Conservation (phyloP, 768 basidiomycete genomes). For the Dictyophora rubrovolvata region DNA sequence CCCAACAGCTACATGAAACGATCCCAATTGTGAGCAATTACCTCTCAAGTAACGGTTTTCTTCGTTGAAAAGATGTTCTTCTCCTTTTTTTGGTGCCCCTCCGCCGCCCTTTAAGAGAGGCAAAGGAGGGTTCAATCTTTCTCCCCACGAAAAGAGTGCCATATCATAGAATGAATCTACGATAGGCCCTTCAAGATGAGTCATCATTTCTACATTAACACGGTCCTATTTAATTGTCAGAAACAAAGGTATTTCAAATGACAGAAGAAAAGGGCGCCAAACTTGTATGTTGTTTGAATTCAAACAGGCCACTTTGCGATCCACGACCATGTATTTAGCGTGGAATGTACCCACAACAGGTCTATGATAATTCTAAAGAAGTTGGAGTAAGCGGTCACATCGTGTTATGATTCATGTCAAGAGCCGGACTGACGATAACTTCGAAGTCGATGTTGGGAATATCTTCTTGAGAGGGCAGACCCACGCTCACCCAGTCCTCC, state of each 20-base stretch:
- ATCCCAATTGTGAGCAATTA: neutral
- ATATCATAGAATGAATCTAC: slow-evolving; percentile 64
- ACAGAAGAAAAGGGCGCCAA: slow-evolving; percentile 22
- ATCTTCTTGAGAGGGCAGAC: slow-evolving; percentile 42
- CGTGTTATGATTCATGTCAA: slow-evolving; percentile 12
- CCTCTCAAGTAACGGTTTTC: slow-evolving; percentile 17
- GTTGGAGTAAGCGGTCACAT: neutral
- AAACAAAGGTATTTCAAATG: slow-evolving; percentile 22
- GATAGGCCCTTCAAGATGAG: slow-evolving; percentile 58
- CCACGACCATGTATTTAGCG: slow-evolving; percentile 59
- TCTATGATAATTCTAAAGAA: slow-evolving; percentile 22
- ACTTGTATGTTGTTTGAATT: slow-evolving; percentile 60
- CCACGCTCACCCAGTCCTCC: slow-evolving; percentile 38
- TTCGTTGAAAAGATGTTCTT: slow-evolving; percentile 33
- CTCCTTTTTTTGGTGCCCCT: slow-evolving; percentile 22
- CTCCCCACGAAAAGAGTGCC: slow-evolving; percentile 52
- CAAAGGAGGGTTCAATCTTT: slow-evolving; percentile 34
- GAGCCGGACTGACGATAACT: slow-evolving; percentile 48
- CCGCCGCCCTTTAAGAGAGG: slow-evolving; percentile 25
- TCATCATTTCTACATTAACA: slow-evolving; percentile 50
- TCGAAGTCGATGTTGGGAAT: slow-evolving; percentile 53
- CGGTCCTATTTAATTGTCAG: slow-evolving; percentile 22
- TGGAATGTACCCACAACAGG: slow-evolving; percentile 61
- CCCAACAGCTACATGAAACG: neutral
- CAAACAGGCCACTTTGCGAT: slow-evolving; percentile 54